phyloP scores from a whole-genome alignment of 805 yeast genomes.

The Grigorovia transvaalensis region DNA sequence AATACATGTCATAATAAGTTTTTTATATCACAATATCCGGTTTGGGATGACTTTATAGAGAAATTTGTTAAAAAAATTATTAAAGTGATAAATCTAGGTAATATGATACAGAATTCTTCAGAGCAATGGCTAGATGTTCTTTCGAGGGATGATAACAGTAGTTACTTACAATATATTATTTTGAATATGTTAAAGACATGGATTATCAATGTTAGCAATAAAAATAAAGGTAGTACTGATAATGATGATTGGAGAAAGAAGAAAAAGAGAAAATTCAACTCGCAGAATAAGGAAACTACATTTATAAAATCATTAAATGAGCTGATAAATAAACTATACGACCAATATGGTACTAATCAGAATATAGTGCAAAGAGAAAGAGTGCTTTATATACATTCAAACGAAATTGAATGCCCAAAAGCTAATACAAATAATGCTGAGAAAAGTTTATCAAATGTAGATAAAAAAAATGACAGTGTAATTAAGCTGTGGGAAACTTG shows the following conservation, averaged over 20 bases:
- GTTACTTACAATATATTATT: background rate
- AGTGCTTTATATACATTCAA: background rate
- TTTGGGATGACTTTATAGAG: slow-evolving; percentile 11
- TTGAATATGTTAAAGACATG: background rate
- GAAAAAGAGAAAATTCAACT: slow-evolving; percentile 11
- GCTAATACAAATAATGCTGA: background rate
- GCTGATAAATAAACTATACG: background rate
- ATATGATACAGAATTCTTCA: slow-evolving; percentile 2
- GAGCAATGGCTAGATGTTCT: slow-evolving; percentile 2
- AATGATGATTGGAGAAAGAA: slow-evolving; percentile 13
- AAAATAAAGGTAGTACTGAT: background rate
- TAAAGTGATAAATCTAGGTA: slow-evolving; percentile 8
- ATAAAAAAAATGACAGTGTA: too few species aligned
- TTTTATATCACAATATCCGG: slow-evolving; percentile 3
- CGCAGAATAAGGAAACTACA: slow-evolving; percentile 4
- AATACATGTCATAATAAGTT: background rate
- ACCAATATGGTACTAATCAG: background rate
- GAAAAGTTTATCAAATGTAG: background rate
- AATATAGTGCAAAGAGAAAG: background rate
- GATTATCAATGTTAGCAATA: background rate
- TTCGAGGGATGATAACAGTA: slow-evolving; percentile 2
- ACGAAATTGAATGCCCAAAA: background rate
- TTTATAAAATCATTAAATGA: background rate
- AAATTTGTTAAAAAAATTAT: slow-evolving; percentile 9
- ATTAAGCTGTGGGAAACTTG: slow-evolving; percentile 4